A percentile compares a stretch with the other conserved stretches of the same genome.
Evolutionary conservation across 2,329 filamentous ascomycete species (phyloP).

Genomic region (Sphaceloma murrayae): DNA sequence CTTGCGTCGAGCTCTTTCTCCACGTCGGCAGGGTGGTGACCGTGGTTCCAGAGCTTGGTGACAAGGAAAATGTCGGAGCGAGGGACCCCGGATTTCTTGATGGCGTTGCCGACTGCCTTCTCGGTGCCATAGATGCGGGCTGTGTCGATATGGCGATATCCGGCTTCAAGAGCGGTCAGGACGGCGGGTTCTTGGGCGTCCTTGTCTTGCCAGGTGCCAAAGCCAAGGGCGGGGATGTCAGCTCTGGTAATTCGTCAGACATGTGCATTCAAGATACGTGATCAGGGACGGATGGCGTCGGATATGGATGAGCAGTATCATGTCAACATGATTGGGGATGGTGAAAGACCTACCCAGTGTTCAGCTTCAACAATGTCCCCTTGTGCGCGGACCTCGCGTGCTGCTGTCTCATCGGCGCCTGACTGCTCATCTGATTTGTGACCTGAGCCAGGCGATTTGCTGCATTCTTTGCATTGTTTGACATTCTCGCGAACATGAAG

Average conservation of each 20-base stretch:
- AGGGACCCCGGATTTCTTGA: slow-evolving; percentile 54
- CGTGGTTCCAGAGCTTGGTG: slow-evolving; percentile 57
- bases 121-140: slow-evolving; percentile 45
- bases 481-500: slow-evolving; percentile 18
- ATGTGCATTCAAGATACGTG: too few relatives aligned
- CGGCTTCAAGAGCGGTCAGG: slow-evolving; percentile 36
- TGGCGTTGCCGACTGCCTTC: slow-evolving; percentile 54
- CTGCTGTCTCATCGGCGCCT: slow-evolving; percentile 21
- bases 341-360: slow-evolving; percentile 39
- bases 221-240: slow-evolving; percentile 35
- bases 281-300: too few relatives aligned
- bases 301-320: too few relatives aligned
- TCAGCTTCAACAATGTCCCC: slow-evolving; percentile 29
- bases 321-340: background rate
- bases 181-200: slow-evolving; percentile 43
- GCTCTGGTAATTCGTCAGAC: slow-evolving; percentile 16
- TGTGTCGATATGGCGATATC: slow-evolving; percentile 46
- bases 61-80: slow-evolving; percentile 57
- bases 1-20: slow-evolving; percentile 48
- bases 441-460: slow-evolving; percentile 21
- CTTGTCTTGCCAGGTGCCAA: slow-evolving; percentile 48
- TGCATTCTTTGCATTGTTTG: slow-evolving; percentile 20
- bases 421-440: slow-evolving; percentile 23
- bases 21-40: slow-evolving; percentile 53
- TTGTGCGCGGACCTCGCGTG: slow-evolving; percentile 19